Evolutionary conservation across 768 basidiomycete species (phyloP).

Genomic region (Lentinula edodes): DNA sequence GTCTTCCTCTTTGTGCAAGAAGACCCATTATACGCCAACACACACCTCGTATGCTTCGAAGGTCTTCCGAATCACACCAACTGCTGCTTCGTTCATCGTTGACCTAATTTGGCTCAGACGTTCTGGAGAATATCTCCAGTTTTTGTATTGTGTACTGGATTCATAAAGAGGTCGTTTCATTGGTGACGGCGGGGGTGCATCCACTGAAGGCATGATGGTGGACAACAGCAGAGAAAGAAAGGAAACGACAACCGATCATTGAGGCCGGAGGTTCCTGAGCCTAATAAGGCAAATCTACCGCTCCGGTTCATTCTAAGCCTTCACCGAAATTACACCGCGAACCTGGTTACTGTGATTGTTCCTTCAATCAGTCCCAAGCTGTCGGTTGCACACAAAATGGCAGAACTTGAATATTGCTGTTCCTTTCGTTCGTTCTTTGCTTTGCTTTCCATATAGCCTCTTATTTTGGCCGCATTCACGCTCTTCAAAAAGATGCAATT

Average conservation of each 20-base stretch:
- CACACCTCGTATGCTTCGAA: constrained; percentile 78
- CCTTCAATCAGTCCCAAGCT: background rate
- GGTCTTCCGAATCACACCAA: constrained; percentile 68
- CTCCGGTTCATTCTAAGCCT: background rate
- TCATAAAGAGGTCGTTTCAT: constrained; percentile 56
- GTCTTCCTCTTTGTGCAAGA: background rate
- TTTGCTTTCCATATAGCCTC: background rate
- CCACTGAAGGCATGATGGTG: background rate
- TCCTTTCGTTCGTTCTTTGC: background rate
- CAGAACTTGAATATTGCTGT: background rate
- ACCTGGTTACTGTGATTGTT: constrained; percentile 1
- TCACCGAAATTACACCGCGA: background rate
- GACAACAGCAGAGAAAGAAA: background rate
- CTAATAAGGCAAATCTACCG: background rate
- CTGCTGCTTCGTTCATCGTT: constrained; percentile 69
- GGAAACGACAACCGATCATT: background rate
- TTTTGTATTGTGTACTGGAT: constrained; percentile 72
- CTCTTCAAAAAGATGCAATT: constrained; percentile 9
- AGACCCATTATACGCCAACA: constrained; percentile 4
- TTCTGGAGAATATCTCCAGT: constrained; percentile 85
- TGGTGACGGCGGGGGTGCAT: background rate
- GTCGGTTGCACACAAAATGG: background rate
- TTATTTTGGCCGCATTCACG: background rate
- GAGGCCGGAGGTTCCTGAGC: background rate
- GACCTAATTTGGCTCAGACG: constrained; percentile 55